Conservation (phyloP, 176 grass and related monocot genomes). For the Ampelocalamus luodianensis region DNA sequence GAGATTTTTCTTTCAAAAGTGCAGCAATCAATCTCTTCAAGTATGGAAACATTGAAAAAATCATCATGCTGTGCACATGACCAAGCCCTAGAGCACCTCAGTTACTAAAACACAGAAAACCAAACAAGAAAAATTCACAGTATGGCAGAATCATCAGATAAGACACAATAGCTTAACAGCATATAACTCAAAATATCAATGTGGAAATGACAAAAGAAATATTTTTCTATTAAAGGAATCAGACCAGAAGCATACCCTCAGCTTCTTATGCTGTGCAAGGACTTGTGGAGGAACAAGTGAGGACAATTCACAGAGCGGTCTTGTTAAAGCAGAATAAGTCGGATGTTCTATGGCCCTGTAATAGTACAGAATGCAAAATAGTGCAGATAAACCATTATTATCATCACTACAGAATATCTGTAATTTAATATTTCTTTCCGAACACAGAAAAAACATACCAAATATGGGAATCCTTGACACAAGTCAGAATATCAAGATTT, state of each 20-base stretch:
- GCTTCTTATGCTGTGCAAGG: constrained; percentile 83
- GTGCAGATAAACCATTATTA: constrained; percentile 27
- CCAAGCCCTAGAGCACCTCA: not conserved
- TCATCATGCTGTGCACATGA: not conserved
- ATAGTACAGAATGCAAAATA: constrained; percentile 45
- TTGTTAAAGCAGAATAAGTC: constrained; percentile 97
- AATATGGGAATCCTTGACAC: constrained; percentile 99
- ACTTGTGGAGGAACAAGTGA: constrained; percentile 95
- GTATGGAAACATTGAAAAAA: not conserved
- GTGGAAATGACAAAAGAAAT: constrained; percentile 2
- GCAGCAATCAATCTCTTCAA: constrained; percentile 15
- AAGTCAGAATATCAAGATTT: constrained; percentile 99
- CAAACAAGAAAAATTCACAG: constrained; percentile 7
- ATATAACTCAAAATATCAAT: not conserved
- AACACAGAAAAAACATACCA: constrained; percentile 60
- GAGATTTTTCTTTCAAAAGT: not conserved
- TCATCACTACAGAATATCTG: constrained; percentile 21
- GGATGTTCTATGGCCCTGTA: constrained; percentile 98
- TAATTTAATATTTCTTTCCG: constrained; percentile 22
- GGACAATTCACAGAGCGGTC: constrained; percentile 94
- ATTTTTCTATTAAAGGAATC: constrained; percentile 1
- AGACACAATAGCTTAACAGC: constrained; percentile 10
- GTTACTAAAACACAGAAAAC: constrained; percentile 4
- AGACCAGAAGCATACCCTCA: constrained; percentile 76
- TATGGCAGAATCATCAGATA: not conserved